phyloP scores from a whole-genome alignment of 2,329 filamentous ascomycete species.

The Coleophoma cylindrospora region DNA sequence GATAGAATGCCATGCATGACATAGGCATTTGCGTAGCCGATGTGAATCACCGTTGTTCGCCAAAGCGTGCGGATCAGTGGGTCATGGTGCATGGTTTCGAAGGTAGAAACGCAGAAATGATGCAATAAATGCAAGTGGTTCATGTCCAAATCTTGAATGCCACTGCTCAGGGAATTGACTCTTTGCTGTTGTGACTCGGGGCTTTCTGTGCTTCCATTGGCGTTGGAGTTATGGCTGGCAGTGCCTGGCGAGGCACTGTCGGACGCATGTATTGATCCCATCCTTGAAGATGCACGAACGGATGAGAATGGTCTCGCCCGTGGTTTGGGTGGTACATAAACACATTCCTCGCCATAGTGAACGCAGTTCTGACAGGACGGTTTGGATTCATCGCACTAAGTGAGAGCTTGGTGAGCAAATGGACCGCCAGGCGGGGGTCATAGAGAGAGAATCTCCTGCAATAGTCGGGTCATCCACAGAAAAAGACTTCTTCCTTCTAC shows the following conservation, averaged over 20 bases:
- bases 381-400: background rate
- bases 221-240: background rate
- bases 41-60: slow-evolving; percentile 37
- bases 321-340: background rate
- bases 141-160: slow-evolving; percentile 25
- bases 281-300: too few relatives aligned
- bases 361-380: background rate
- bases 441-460: background rate
- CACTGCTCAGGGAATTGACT: too few relatives aligned
- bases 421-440: background rate
- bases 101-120: slow-evolving; percentile 44
- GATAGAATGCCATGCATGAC: slow-evolving; percentile 44
- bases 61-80: slow-evolving; percentile 38
- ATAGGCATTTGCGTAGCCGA: slow-evolving; percentile 40
- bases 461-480: too few relatives aligned
- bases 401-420: background rate
- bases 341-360: background rate
- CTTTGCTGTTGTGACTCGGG: background rate
- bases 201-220: background rate
- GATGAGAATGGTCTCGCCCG: background rate
- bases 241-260: too few relatives aligned
- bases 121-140: slow-evolving; percentile 47
- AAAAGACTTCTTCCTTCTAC: too few relatives aligned
- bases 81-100: slow-evolving; percentile 37
- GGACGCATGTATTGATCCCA: too few relatives aligned